These are phyloP conservation scores for Dentiscutata heterogama DNA, from an alignment of 371 early-diverging fungal species.

Conservation along the genomic window DNA sequence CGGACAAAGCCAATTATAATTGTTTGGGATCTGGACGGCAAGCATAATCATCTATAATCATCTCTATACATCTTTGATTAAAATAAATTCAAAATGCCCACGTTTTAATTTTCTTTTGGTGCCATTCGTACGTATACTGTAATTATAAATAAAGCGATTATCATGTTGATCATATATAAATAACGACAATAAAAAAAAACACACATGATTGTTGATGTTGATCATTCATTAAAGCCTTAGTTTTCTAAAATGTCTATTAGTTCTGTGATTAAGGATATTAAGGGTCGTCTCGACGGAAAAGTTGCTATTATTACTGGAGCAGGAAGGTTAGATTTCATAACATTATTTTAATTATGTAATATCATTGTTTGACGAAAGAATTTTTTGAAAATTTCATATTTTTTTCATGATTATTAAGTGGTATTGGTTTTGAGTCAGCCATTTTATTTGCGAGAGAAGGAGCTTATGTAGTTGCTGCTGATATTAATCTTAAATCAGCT, in stretches of 20 bases:
- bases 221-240: too few relatives aligned
- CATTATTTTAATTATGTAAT: neutral
- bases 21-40: too few relatives aligned
- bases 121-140: too few relatives aligned
- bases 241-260: conserved; percentile 3
- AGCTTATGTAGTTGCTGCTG: conserved; percentile 82
- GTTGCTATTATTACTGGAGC: conserved; percentile 92
- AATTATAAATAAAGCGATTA: too few relatives aligned
- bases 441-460: conserved; percentile 86
- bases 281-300: conserved; percentile 69
- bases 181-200: too few relatives aligned
- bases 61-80: too few relatives aligned
- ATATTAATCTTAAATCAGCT: conserved; percentile 74
- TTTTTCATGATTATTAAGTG: conserved; percentile 59
- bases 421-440: conserved; percentile 84
- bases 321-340: conserved; percentile 64
- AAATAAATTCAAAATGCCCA: too few relatives aligned
- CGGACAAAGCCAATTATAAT: too few relatives aligned
- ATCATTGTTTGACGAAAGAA: neutral
- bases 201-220: too few relatives aligned
- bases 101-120: too few relatives aligned
- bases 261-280: conserved; percentile 36
- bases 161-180: too few relatives aligned
- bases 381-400: neutral
- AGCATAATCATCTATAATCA: too few relatives aligned